Evolutionary conservation across 2,329 filamentous ascomycete genomes (phyloP).

Genomic region (Colletotrichum tanaceti): DNA sequence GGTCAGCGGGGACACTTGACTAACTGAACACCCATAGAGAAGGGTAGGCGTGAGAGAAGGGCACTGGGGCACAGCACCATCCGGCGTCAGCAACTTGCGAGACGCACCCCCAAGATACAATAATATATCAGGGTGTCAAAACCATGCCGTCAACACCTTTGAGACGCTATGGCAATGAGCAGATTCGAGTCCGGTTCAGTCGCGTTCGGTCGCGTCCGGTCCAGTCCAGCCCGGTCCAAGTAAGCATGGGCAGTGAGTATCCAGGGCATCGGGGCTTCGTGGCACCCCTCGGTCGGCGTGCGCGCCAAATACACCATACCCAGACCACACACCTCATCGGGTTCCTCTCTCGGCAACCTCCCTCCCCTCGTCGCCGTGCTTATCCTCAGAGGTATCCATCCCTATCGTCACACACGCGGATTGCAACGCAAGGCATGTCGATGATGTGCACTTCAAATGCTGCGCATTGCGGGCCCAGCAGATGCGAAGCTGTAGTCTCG

Average conservation of each 20-base stretch:
- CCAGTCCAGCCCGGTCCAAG: conserved; percentile 7
- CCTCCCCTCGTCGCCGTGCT: neutral
- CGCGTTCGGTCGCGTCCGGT: neutral
- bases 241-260: neutral
- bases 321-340: conserved; percentile 2
- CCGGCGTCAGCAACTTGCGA: conserved; percentile 18
- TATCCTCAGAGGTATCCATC: neutral
- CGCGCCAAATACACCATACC: neutral
- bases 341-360: neutral
- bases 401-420: conserved; percentile 21
- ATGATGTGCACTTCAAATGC: conserved; percentile 18
- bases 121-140: neutral
- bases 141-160: neutral
- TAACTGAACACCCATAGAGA: neutral
- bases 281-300: conserved; percentile 10
- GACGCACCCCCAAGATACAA: conserved; percentile 2
- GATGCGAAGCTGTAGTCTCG: conserved; percentile 1
- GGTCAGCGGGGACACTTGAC: conserved; percentile 19
- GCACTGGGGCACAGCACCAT: neutral
- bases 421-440: conserved; percentile 15
- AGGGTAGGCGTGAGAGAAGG: neutral
- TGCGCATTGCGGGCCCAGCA: conserved; percentile 21
- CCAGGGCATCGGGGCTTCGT: neutral
- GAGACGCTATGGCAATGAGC: neutral
- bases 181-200: neutral